Base-by-base conservation (phyloP, 192 early-diverging fungal genomes). In the Coemansia sp. region DNA sequence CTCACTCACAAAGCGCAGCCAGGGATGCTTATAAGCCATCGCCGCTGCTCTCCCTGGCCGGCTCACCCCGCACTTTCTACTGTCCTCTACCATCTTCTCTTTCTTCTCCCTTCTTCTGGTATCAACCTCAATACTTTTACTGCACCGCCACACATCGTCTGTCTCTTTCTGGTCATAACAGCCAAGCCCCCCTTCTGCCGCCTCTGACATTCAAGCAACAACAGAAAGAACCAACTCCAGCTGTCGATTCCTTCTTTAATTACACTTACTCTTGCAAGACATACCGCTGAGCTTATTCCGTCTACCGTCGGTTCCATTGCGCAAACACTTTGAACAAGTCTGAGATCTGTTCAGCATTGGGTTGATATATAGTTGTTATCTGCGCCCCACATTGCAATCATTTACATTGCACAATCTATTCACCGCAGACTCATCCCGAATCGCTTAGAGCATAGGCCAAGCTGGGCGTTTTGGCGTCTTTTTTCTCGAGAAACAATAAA, bases 61-160 rank as follows among this genome's bases (percentile, higher is more conserved):
- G 21, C 48, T 11, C 48, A 53, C 50, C 21, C 50, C 50, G 50
- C 50, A 53, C 50, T 53, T 19, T 53, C 50, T 53, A 53, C 50
- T 53, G 23, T 23, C 50, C 18, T 53, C 50, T 53, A 53, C 50
- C 50, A 53, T 49, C 21, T 53, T 32, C 32, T 32, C 32, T 32
- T 32, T 32, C 32, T 53, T 50, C 48, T 50, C 48, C 50, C 23
- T 23, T 23, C 48, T 53, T 53, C 21, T 53, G 50, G 50, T 53
- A 53, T 53, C 50, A 53, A 53, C 19, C 18, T 26, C 50, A 53
- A 53, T 53, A 53, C 50, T 53, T 21, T 21, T 53, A 53, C 50
- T 53, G 50, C 19, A 53, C 50, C 50, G 26, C 50, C 19, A 53
- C 23, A 53, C 23, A 53, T 23, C 9, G 23, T 23, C 11, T 53